Evolutionary conservation across 1,284 basidiomycete genomes (phyloP), one percentile per base, ranked within the genome.

Genomic region (Cryptococcus hybrid): DNA sequence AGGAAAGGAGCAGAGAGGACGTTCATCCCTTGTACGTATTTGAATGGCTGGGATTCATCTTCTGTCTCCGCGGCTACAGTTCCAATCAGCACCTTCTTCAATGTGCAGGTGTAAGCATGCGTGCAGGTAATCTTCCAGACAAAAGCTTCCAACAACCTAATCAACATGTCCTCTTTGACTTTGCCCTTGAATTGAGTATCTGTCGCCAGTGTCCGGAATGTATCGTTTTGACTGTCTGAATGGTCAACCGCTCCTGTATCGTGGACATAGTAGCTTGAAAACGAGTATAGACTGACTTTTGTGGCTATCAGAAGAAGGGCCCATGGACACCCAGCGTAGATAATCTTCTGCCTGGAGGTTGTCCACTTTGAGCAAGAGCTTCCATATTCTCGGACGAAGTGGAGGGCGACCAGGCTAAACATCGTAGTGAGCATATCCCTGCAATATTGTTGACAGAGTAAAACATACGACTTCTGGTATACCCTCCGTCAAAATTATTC

Each of bases 21-120:
- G 75, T 99, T 99, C 93, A 98, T 97, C 39, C 94, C 94, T 78
- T 96, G 94, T 8, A 97, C 92, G 70, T 97, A 97, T 42, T 89
- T 91, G 76, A 96, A 94, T 7, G 86, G 88, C 15, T 90, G 82
- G 54, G 86, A 68, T 30, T 68, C 64, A 13, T 68, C 55, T 18
- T 66, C 64, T 13, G 57, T 36, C 34, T 61, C 60, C 7, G 56
- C 36, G 37, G 60, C 60, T 56, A 30, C 24, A 30, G 8, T 6
- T 7, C 38, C n/a, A 24, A 43, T 52, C 51, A 36, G 12, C 51
- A 59, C 50, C 47, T 44, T 30, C 30, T 30, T 30, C 30, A 30
- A 30, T 30, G 30, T 30, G 30, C 12, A 30, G 42, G 38, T 49
- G 39, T n/a, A 3, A 13, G 15, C 8, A 44, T 52, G 24, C 12